Evolutionary conservation across 2,329 filamentous ascomycete species (phyloP).

Genomic region (Dactylellina haptotyla): DNA sequence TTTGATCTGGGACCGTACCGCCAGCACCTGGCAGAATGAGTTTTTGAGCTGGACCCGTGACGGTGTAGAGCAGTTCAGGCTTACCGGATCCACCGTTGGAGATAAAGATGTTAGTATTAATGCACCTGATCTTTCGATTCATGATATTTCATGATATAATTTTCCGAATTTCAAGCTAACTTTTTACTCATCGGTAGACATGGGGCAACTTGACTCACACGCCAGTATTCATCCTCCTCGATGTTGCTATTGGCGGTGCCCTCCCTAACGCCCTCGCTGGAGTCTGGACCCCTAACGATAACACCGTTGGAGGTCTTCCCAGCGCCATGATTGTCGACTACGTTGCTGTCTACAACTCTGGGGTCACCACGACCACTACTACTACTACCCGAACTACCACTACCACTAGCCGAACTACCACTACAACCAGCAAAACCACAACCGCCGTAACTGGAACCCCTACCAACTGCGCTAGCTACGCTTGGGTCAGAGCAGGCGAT

Average conservation of each 20-base stretch:
- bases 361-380: neutral
- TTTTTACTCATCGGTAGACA: slow-evolving; percentile 47
- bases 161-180: slow-evolving; percentile 6
- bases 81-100: slow-evolving; percentile 58
- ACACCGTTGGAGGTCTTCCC: slow-evolving; percentile 60
- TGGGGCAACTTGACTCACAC: slow-evolving; percentile 60
- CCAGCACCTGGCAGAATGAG: slow-evolving; percentile 59
- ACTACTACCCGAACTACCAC: slow-evolving; percentile 1
- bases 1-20: slow-evolving; percentile 60
- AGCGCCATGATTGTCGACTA: slow-evolving; percentile 62
- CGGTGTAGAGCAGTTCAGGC: slow-evolving; percentile 57
- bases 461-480: neutral
- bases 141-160: neutral
- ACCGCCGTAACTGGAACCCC: neutral
- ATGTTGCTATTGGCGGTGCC: slow-evolving; percentile 62
- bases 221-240: slow-evolving; percentile 61
- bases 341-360: slow-evolving; percentile 61
- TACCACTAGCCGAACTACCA: slow-evolving; percentile 4
- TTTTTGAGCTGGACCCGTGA: slow-evolving; percentile 61
- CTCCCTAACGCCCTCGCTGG: slow-evolving; percentile 61
- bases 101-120: slow-evolving; percentile 39
- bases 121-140: neutral
- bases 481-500: neutral
- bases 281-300: slow-evolving; percentile 59
- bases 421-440: neutral